Evolutionary conservation across 441 rosid genomes (phyloP), one percentile per base, ranked within the genome.

Genomic region (Pelargonium myrrhifolium): DNA sequence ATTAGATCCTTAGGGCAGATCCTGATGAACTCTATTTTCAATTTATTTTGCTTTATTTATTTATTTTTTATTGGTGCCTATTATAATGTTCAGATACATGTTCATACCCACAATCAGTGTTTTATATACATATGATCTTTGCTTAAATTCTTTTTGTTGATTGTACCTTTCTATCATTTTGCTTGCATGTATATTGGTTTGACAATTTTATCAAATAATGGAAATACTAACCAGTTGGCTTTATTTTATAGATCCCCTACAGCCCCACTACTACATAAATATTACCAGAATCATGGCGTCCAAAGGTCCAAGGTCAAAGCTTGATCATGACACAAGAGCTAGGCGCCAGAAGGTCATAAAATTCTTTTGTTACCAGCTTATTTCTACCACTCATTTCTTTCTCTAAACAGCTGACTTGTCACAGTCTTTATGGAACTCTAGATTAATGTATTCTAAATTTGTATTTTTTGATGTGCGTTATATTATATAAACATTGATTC

Each of bases 241-340:
- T 24, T 68, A 58, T 56, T 43, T 68, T 71, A 66, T 63, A 73
- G 70, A 67, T 70, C 45, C 70, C 39, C n/a, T 66, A 11, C 43
- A 35, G 20, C 56, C 70, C 59, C 63, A 69, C 42, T 10, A 72
- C 74, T 73, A 42, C 62, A 65, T 74, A 72, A 76, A 69, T 74
- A 66, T 65, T 51, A 17, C 28, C 67, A 73, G 68, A 17, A 75
- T 62, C 75, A 84, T 87, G 88, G 82, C 86, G 9, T 85, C 90
- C 5, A 89, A 81, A 81, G 97, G 90, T 74, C 87, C 87, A 35
- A 84, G 86, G 73, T 79, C 89, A 62, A 88, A 78, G 85, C 86
- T 86, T 69, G 97, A 90, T 75, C 86, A 74, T 65, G 97, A 90
- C 59, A 81, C 93, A 26, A 83, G 82, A 84, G 82, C 93, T 83